Percentiles rank a stretch among this genome's conserved stretches.
Conservation (phyloP, 2,329 filamentous ascomycete species). For the Biscogniauxia sp. region DNA sequence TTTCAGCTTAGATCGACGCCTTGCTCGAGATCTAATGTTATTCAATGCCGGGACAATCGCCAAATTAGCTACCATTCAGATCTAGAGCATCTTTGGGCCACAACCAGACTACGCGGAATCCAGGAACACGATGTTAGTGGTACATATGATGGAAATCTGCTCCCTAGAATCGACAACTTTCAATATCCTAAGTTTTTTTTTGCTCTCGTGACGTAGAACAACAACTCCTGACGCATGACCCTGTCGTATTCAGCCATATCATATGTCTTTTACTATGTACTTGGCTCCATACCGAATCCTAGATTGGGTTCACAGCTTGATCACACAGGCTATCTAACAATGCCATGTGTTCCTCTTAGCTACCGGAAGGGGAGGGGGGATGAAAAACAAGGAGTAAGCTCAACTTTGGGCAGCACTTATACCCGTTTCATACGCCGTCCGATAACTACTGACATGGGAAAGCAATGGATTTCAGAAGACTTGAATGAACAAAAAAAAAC, state of each 20-base stretch:
- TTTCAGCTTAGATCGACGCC: constrained; percentile 6
- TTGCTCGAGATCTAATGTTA: constrained; percentile 2
- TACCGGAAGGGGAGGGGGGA: no score
- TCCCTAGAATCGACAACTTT: background rate
- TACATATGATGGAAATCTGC: background rate
- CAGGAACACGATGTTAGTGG: background rate
- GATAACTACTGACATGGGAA: background rate
- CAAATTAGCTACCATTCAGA: constrained; percentile 1
- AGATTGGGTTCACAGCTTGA: background rate
- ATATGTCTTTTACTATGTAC: background rate
- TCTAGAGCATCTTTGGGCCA: background rate
- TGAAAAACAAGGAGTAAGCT: background rate
- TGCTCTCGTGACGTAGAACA: background rate
- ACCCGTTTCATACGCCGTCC: background rate
- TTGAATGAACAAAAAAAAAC: constrained; percentile 5
- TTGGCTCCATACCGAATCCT: background rate
- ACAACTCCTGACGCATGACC: background rate
- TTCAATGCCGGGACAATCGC: constrained; percentile 1
- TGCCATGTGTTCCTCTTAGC: background rate
- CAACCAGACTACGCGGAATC: background rate
- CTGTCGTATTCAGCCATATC: background rate
- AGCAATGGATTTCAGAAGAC: background rate
- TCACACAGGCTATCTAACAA: background rate
- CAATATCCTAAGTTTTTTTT: background rate
- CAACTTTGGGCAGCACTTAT: background rate